Conservation (phyloP, 1,284 basidiomycete species). For the Phaffia rhodozyma region DNA sequence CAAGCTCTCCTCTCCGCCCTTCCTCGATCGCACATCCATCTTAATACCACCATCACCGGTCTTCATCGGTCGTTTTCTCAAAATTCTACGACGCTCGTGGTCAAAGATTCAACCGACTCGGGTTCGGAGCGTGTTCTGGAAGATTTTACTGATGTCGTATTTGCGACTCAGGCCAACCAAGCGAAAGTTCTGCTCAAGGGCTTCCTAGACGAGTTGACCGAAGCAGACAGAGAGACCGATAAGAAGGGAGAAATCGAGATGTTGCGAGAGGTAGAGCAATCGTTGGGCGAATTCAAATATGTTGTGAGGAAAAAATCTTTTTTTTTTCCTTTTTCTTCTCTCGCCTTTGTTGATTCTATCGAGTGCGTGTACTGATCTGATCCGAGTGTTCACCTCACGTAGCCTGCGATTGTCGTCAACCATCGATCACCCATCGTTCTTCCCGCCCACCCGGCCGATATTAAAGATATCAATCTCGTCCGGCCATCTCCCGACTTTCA, state of each 20-base stretch:
- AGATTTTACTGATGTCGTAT: slow-evolving; percentile 47
- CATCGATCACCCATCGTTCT: slow-evolving; percentile 51
- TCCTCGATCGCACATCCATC: slow-evolving; percentile 39
- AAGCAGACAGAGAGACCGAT: slow-evolving; percentile 9
- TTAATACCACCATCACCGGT: slow-evolving; percentile 42
- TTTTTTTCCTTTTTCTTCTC: slow-evolving; percentile 8
- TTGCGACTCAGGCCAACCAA: slow-evolving; percentile 57
- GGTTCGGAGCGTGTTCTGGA: background rate
- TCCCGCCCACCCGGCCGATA: slow-evolving; percentile 41
- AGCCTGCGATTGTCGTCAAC: slow-evolving; percentile 49
- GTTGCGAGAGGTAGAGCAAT: slow-evolving; percentile 24
- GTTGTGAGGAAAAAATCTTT: slow-evolving; percentile 21
- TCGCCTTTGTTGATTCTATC: slow-evolving; percentile 26
- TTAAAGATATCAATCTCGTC: slow-evolving; percentile 55
- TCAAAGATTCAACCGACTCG: background rate
- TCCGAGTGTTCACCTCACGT: slow-evolving; percentile 44
- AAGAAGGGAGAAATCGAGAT: slow-evolving; percentile 18
- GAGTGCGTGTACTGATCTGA: slow-evolving; percentile 34
- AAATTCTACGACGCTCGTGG: slow-evolving; percentile 37
- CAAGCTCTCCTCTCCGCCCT: slow-evolving; percentile 38
- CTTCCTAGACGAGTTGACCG: slow-evolving; percentile 24
- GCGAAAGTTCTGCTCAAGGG: slow-evolving; percentile 41
- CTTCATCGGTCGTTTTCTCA: slow-evolving; percentile 43
- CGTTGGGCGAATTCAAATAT: slow-evolving; percentile 29
- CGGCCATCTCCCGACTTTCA: slow-evolving; percentile 15